Conservation (phyloP, 78 protist genomes). For the Protostelium mycophagum region DNA sequence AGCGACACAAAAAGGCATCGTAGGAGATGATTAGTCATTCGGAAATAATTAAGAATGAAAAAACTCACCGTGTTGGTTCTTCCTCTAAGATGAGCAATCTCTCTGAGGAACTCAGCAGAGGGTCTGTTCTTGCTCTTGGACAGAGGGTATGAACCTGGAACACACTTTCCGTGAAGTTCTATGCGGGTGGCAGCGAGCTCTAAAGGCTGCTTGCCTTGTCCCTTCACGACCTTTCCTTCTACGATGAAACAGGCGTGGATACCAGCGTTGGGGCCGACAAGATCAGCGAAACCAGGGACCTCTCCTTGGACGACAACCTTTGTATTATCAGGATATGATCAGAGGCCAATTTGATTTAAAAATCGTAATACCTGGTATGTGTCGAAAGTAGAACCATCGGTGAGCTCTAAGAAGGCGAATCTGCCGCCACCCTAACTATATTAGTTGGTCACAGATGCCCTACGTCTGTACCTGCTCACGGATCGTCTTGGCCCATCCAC, state of each 20-base stretch:
- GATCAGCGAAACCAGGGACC: background rate
- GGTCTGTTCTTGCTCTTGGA: constrained; percentile 62
- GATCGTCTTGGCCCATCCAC: background rate
- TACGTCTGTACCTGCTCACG: background rate
- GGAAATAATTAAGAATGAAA: background rate
- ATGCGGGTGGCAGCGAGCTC: background rate
- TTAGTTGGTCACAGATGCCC: background rate
- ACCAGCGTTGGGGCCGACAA: background rate
- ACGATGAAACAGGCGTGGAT: constrained; percentile 5
- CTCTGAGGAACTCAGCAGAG: constrained; percentile 82
- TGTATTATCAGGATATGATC: background rate
- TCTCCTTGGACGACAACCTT: background rate
- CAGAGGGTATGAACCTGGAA: constrained; percentile 52
- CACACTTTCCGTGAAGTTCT: background rate
- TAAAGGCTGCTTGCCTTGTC: constrained; percentile 7
- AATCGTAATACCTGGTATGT: background rate
- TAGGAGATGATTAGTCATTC: background rate
- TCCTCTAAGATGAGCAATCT: constrained; percentile 78
- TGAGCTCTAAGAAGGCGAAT: background rate
- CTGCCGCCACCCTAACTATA: background rate
- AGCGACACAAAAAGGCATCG: background rate
- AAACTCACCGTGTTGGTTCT: constrained; percentile 66
- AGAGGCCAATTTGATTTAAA: background rate
- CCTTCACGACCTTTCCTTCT: constrained; percentile 8
- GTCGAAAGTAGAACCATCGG: background rate